Conservation (phyloP, 495 filamentous ascomycete genomes). For the Rusavskia elegans region DNA sequence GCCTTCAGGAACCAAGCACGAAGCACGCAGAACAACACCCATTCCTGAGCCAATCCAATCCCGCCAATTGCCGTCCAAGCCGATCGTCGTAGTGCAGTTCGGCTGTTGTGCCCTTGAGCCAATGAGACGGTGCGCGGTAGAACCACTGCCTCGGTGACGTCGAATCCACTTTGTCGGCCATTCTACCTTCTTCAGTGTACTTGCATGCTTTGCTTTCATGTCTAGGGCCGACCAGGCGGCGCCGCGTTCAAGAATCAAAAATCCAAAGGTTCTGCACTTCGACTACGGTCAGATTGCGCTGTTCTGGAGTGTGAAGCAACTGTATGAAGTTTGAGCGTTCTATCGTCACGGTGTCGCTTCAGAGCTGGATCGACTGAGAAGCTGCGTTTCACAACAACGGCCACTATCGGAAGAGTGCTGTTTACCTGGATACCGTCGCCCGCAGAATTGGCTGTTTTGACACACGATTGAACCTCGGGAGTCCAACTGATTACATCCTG, state of each 20-base stretch:
- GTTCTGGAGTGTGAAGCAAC: too few species aligned
- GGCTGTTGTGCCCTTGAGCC: background rate
- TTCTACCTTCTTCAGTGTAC: background rate
- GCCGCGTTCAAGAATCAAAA: too few species aligned
- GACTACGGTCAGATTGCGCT: too few species aligned
- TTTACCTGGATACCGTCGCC: background rate
- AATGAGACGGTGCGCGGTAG: background rate
- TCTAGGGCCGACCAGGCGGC: too few species aligned
- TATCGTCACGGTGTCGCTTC: background rate
- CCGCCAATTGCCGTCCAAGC: background rate
- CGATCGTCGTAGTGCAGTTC: background rate
- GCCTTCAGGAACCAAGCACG: background rate
- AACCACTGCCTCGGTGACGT: conserved; percentile 2
- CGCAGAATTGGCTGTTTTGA: background rate
- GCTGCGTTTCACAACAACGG: background rate
- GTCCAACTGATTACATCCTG: background rate
- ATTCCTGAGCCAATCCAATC: background rate
- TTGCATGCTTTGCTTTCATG: background rate
- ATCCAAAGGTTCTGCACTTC: too few species aligned
- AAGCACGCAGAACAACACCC: background rate
- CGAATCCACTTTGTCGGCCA: background rate
- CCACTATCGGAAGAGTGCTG: background rate
- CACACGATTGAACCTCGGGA: background rate
- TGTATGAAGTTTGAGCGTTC: too few species aligned
- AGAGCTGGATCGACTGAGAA: background rate